Percentiles rank a stretch among this genome's conserved stretches.
These are phyloP conservation scores for Eutrema salsugineum DNA, from an alignment of 441 rosid genomes.

Conservation along the genomic window DNA sequence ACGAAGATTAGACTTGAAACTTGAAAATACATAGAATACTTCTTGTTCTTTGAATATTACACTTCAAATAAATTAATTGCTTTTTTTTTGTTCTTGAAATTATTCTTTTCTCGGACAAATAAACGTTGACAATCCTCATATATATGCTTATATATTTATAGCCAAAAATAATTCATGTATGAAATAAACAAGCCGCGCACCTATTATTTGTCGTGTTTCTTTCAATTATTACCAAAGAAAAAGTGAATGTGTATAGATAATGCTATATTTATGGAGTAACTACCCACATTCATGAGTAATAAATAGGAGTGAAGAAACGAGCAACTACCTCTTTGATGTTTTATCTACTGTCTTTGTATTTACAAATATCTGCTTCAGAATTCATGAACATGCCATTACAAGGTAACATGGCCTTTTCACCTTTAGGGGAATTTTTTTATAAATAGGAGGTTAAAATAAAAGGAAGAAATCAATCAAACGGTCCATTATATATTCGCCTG, in stretches of 20 bases:
- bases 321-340: constrained; percentile 18
- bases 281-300: constrained; percentile 28
- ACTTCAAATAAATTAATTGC: background rate
- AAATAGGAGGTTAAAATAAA: background rate
- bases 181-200: background rate
- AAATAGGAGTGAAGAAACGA: constrained; percentile 19
- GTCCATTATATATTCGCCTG: background rate
- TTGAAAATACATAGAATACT: background rate
- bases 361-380: background rate
- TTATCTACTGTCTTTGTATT: background rate
- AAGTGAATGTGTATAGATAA: constrained; percentile 17
- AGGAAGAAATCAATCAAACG: background rate
- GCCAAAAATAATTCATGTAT: background rate
- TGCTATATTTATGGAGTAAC: constrained; percentile 21
- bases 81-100: background rate
- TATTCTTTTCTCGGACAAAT: background rate
- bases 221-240: constrained; percentile 12
- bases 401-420: constrained; percentile 1
- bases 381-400: constrained; percentile 9
- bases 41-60: background rate
- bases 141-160: background rate
- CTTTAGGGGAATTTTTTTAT: background rate
- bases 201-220: constrained; percentile 21
- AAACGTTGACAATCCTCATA: background rate
- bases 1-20: background rate